Evolutionary conservation across 2,329 filamentous ascomycete species (phyloP).

Genomic region (Colletotrichum sp.): DNA sequence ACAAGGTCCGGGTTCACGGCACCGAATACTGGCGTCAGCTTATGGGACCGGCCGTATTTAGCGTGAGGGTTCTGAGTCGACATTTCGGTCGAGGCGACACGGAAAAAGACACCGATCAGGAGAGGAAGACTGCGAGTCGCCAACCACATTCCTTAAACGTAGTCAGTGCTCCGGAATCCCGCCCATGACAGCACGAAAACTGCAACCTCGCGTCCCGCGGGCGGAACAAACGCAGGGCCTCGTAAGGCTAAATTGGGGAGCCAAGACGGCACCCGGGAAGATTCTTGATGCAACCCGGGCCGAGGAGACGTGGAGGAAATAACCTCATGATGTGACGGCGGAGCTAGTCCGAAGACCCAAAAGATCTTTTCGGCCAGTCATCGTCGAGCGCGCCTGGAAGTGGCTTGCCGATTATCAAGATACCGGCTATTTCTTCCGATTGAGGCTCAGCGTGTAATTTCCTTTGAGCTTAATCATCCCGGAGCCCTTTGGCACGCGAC

Average conservation of each 20-base stretch:
- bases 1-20: slow-evolving; percentile 3
- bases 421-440: neutral
- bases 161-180: neutral
- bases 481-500: neutral
- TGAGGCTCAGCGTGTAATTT: neutral
- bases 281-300: neutral
- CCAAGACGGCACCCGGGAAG: neutral
- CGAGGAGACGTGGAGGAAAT: neutral
- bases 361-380: neutral
- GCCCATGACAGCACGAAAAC: neutral
- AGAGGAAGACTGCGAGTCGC: neutral
- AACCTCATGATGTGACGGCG: neutral
- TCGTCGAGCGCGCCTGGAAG: neutral
- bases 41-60: neutral
- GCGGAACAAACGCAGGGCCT: neutral
- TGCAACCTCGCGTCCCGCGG: neutral
- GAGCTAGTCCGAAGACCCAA: neutral
- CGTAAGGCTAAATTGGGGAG: neutral
- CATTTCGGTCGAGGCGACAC: neutral
- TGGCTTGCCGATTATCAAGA: neutral
- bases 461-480: neutral
- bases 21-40: neutral
- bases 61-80: neutral
- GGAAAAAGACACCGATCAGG: neutral
- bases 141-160: neutral